Base-by-base conservation (phyloP, 2,329 filamentous ascomycete genomes). In the Teratosphaeria epicoccoides region DNA sequence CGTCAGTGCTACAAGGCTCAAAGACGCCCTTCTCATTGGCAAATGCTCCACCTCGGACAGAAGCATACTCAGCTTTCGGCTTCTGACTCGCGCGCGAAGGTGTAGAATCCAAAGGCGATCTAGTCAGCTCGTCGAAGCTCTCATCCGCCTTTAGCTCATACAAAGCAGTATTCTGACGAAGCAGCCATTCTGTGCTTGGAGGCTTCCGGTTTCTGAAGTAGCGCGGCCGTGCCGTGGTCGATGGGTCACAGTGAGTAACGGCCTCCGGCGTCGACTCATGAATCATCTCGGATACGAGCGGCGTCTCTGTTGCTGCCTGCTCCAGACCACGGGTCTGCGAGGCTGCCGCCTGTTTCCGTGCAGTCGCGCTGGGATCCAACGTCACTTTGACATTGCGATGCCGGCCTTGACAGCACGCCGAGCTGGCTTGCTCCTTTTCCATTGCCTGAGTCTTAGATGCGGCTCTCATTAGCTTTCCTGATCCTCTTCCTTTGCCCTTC, bases 331-430 rank as follows among this genome's bases (percentile, higher is more conserved):
- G 52, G 24, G 47, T 33, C 22, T 55, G 51, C 20, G 59, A 46
- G 25, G 45, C 51, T 22, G 58, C 58, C n/a, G 58, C 55, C 23
- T 49, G 37, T n/a, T 45, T 49, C 4, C 59, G 44, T 20, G 53
- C 58, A 7, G 56, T 57, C 6, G 45, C 23, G 49, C 58, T 59
- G 3, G 57, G 58, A 20, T 52, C 51, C 11, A 46, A 17, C n/a
- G 54, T 53, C 22, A 59, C n/a, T 14, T 37, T 24, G 12, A 49
- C 6, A 45, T 48, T 50, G 10, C 20, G 7, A 9, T 28, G 29
- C 22, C 43, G 49, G 24, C 26, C 24, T 22, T 20, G 25, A 6
- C 48, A 33, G 24, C 51, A 57, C 17, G 45, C 44, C 11, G 55
- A 52, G 4, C 14, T 43, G 7, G 53, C 53, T 25, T 52, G 23